phyloP scores from a whole-genome alignment of 1,284 basidiomycete species.

The Puccinia sorghi region DNA sequence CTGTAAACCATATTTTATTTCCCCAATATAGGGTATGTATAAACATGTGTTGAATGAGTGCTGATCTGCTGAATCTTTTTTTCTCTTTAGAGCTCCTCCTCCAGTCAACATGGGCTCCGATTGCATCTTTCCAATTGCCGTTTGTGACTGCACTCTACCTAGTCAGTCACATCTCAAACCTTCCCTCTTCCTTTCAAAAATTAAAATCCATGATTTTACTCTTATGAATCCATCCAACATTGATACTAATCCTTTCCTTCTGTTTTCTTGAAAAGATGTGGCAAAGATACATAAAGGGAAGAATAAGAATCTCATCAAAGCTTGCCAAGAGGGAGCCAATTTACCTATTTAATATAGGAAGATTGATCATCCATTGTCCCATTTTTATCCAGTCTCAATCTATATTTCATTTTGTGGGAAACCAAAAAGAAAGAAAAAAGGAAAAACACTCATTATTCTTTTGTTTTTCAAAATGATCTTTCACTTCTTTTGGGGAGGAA shows the following conservation, averaged over 20 bases:
- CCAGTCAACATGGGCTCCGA: constrained; percentile 36
- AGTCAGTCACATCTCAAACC: neutral
- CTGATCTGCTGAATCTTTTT: neutral
- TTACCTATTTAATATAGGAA: constrained; percentile 5
- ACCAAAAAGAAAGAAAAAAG: neutral
- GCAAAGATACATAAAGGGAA: neutral
- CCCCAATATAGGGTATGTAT: no score
- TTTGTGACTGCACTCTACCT: constrained; percentile 43
- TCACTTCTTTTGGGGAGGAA: no score
- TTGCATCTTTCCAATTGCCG: constrained; percentile 31
- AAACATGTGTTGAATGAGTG: no score
- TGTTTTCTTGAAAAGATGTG: neutral
- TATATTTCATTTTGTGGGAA: no score
- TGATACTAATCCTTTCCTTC: neutral
- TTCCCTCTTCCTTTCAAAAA: neutral
- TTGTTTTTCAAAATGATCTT: no score
- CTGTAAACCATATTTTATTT: neutral
- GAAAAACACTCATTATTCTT: no score
- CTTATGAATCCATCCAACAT: neutral
- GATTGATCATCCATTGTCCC: no score
- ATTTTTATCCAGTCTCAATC: no score
- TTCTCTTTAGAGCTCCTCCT: constrained; percentile 25
- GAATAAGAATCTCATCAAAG: neutral
- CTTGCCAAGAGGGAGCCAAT: neutral
- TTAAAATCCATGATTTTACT: neutral